phyloP scores from a whole-genome alignment of 306 rosid species.

The Cicer yamashitae region DNA sequence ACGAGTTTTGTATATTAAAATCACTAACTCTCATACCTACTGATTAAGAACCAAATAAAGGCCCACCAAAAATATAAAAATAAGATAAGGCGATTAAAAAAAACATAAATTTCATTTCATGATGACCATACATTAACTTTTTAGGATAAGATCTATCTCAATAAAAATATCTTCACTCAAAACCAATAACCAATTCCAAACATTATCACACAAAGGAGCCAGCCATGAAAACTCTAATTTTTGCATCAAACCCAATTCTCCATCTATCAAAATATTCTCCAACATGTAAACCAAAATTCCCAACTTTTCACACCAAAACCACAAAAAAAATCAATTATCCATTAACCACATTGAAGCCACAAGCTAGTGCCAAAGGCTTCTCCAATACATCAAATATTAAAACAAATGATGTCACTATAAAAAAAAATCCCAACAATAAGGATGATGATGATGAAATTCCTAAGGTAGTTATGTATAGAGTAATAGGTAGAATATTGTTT shows the following conservation, averaged over 20 bases:
- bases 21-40: no score
- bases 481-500: slow-evolving; percentile 62
- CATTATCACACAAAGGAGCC: not conserved
- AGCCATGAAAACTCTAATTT: slow-evolving; percentile 68
- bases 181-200: not conserved
- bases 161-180: slow-evolving; percentile 41
- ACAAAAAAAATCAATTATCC: slow-evolving; percentile 29
- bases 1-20: no score
- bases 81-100: not conserved
- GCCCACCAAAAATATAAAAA: not conserved
- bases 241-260: slow-evolving; percentile 50
- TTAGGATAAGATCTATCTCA: slow-evolving; percentile 62
- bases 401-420: slow-evolving; percentile 20
- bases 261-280: slow-evolving; percentile 51
- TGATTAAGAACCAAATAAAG: no score
- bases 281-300: slow-evolving; percentile 57
- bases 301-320: slow-evolving; percentile 41
- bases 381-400: slow-evolving; percentile 39
- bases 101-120: not conserved
- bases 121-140: slow-evolving; percentile 50
- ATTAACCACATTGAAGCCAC: slow-evolving; percentile 36
- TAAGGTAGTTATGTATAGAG: slow-evolving; percentile 61
- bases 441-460: slow-evolving; percentile 59
- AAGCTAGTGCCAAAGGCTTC: slow-evolving; percentile 72
- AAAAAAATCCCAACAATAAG: slow-evolving; percentile 46